Conservation (phyloP, 768 basidiomycete genomes). For the Leccinum incarnatum region DNA sequence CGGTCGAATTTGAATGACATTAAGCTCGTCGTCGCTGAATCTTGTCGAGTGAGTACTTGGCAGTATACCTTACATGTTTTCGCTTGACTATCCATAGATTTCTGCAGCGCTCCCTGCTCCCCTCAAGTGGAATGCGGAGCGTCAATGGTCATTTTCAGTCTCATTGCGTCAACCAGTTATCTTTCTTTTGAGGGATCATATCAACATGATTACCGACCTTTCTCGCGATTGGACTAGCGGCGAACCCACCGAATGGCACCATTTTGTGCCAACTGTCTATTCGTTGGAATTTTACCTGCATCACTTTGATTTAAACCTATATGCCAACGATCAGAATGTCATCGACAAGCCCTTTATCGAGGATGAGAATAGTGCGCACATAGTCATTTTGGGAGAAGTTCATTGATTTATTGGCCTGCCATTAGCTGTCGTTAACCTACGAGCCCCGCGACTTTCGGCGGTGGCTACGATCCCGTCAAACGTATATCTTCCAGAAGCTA, state of each 20-base stretch:
- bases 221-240: conserved; percentile 89
- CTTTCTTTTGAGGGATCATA: conserved; percentile 85
- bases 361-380: conserved; percentile 77
- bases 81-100: conserved; percentile 40
- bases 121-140: conserved; percentile 74
- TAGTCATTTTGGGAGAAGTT: background rate
- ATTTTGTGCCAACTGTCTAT: conserved; percentile 85
- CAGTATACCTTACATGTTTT: conserved; percentile 13
- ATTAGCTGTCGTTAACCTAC: conserved; percentile 69
- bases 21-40: conserved; percentile 69
- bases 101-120: conserved; percentile 77
- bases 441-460: conserved; percentile 54
- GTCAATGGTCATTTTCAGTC: conserved; percentile 78
- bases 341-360: conserved; percentile 80
- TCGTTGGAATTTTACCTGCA: conserved; percentile 64
- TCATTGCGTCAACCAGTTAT: conserved; percentile 69
- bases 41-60: conserved; percentile 57
- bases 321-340: conserved; percentile 95
- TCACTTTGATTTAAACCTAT: conserved; percentile 75
- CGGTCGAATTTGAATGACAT: conserved; percentile 90
- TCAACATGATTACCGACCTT: conserved; percentile 93
- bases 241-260: conserved; percentile 73
- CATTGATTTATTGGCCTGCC: background rate
- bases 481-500: conserved; percentile 68
- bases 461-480: conserved; percentile 62